These are phyloP conservation scores for Moringa oleifera DNA, from an alignment of 345 rosid genomes.

Conservation along the genomic window DNA sequence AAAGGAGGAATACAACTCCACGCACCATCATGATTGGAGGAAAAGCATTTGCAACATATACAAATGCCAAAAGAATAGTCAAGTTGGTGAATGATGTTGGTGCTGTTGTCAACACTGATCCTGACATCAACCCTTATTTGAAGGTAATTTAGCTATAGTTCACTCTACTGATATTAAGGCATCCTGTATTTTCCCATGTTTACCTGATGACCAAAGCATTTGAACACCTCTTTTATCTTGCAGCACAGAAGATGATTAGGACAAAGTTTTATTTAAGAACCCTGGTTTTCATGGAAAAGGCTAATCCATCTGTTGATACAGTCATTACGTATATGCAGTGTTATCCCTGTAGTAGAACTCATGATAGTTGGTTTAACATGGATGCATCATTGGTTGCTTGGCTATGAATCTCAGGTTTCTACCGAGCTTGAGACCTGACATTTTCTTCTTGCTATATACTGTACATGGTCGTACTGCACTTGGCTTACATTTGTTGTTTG, in stretches of 20 bases:
- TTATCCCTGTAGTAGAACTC: background rate
- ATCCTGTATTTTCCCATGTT: background rate
- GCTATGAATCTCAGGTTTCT: no score
- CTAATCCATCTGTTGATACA: background rate
- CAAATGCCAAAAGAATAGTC: slow-evolving; percentile 95
- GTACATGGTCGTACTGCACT: no score
- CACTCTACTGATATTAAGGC: background rate
- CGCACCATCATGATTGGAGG: slow-evolving; percentile 98
- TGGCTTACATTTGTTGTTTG: no score
- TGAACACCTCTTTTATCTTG: background rate
- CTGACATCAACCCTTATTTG: slow-evolving; percentile 78
- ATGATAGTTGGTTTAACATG: no score
- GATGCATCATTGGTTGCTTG: no score
- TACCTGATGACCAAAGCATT: background rate
- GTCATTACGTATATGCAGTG: background rate
- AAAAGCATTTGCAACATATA: slow-evolving; percentile 96
- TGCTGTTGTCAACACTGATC: slow-evolving; percentile 77
- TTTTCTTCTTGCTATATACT: no score
- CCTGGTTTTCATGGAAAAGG: background rate
- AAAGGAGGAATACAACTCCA: slow-evolving; percentile 71
- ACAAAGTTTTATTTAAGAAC: background rate
- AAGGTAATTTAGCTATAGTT: slow-evolving; percentile 43
- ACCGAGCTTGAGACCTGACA: no score
- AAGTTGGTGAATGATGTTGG: slow-evolving; percentile 95
- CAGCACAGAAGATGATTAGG: background rate